phyloP scores from a whole-genome alignment of 208 protist genomes.

The Crithidia thermophila region DNA sequence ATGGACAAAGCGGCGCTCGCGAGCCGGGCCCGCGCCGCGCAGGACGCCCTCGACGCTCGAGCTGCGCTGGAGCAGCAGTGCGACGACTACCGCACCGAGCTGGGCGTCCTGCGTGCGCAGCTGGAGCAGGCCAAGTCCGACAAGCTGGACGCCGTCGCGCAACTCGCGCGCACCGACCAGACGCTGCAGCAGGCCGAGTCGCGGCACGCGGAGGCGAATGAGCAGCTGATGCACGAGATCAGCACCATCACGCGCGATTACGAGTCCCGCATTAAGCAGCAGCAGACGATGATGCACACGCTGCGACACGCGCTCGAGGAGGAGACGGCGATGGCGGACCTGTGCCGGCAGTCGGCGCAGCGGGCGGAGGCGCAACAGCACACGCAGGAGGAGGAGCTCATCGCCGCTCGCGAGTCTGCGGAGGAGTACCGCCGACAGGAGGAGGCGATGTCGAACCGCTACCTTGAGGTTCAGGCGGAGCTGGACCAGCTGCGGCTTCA shows the following conservation, averaged over 20 bases:
- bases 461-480: slow-evolving; percentile 40
- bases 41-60: slow-evolving; percentile 20
- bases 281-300: slow-evolving; percentile 60
- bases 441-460: slow-evolving; percentile 22
- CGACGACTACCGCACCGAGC: slow-evolving; percentile 49
- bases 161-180: slow-evolving; percentile 30
- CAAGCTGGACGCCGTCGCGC: slow-evolving; percentile 17
- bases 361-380: slow-evolving; percentile 37
- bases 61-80: slow-evolving; percentile 39
- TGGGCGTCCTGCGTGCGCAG: slow-evolving; percentile 53
- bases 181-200: slow-evolving; percentile 31
- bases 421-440: slow-evolving; percentile 28
- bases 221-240: slow-evolving; percentile 44
- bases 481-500: slow-evolving; percentile 49
- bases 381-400: slow-evolving; percentile 41
- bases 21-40: slow-evolving; percentile 8
- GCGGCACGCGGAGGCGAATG: slow-evolving; percentile 32
- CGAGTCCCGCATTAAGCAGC: slow-evolving; percentile 56
- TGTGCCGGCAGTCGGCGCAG: slow-evolving; percentile 41
- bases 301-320: slow-evolving; percentile 62
- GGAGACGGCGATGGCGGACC: slow-evolving; percentile 55
- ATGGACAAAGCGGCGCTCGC: slow-evolving; percentile 4
- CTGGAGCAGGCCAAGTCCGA: slow-evolving; percentile 30
- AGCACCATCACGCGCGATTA: slow-evolving; percentile 46
- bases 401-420: slow-evolving; percentile 21